phyloP scores from a whole-genome alignment of 345 rosid species.

The Eucalyptus lansdowneana region DNA sequence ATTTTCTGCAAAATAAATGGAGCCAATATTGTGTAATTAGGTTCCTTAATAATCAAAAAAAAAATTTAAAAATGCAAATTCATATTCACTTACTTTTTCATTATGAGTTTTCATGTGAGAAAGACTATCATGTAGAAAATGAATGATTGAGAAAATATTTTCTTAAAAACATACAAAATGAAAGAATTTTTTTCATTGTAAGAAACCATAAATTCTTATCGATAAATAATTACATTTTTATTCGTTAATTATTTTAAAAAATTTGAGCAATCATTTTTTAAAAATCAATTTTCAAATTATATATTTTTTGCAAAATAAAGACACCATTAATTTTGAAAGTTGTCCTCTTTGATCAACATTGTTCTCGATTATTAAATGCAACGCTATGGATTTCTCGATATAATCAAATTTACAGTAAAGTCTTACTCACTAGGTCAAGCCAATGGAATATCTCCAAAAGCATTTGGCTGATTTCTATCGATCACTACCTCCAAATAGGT shows the following conservation, averaged over 20 bases:
- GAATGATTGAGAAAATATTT: not conserved
- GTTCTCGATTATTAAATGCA: not conserved
- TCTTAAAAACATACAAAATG: not conserved
- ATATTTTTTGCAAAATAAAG: not conserved
- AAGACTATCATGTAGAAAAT: not conserved
- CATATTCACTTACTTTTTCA: not conserved
- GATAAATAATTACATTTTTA: too few relatives aligned
- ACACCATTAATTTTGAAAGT: not conserved
- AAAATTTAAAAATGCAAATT: not conserved
- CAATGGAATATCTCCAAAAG: not conserved
- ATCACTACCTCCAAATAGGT: not conserved
- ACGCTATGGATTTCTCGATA: not conserved
- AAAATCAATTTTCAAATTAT: too few relatives aligned
- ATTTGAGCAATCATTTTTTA: fast-evolving
- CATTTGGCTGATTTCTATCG: not conserved
- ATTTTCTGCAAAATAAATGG: fast-evolving
- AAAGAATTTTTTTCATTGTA: not conserved
- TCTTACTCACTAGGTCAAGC: not conserved
- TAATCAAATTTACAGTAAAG: not conserved
- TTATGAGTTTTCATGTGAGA: not conserved
- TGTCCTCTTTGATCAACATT: not conserved
- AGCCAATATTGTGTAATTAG: not conserved
- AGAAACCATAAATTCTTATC: too few relatives aligned
- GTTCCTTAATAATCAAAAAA: not conserved
- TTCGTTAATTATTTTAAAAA: too few relatives aligned